Evolutionary conservation across 495 filamentous ascomycete genomes (phyloP).

Genomic region (Staphylotrichum tortipilum): DNA sequence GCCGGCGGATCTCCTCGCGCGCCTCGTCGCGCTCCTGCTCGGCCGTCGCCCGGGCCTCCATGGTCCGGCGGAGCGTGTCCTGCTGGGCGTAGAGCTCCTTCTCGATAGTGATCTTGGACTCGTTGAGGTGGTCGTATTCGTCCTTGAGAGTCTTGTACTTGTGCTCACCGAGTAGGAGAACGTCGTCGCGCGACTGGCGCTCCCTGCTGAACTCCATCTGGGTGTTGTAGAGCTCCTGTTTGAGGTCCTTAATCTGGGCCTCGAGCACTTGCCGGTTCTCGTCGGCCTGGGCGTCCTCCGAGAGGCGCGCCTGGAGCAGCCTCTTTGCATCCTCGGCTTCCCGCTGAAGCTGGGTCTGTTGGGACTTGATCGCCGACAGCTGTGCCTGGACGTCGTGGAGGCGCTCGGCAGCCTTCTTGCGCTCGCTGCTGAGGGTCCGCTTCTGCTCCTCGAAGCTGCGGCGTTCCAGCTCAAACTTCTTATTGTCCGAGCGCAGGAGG

Average conservation of each 20-base stretch:
- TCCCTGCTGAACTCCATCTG: conserved; percentile 87
- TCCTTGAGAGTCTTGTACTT: conserved; percentile 72
- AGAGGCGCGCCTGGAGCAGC: conserved; percentile 77
- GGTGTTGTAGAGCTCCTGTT: conserved; percentile 70
- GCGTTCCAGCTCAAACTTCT: conserved; percentile 69
- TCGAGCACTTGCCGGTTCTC: conserved; percentile 81
- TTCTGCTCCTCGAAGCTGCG: conserved; percentile 68
- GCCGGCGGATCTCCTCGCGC: conserved; percentile 70
- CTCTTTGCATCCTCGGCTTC: conserved; percentile 83
- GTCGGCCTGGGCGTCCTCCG: conserved; percentile 78
- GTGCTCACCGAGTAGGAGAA: conserved; percentile 84
- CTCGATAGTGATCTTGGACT: conserved; percentile 93
- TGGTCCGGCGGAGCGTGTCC: conserved; percentile 80
- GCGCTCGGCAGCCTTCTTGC: conserved; percentile 68
- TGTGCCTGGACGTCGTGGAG: conserved; percentile 82
- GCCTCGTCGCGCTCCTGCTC: conserved; percentile 86
- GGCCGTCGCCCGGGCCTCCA: conserved; percentile 65
- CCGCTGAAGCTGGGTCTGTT: conserved; percentile 72
- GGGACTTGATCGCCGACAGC: conserved; percentile 73
- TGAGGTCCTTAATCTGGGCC: conserved; percentile 78
- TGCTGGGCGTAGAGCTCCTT: conserved; percentile 98
- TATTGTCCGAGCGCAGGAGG: conserved; percentile 73
- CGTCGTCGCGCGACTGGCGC: conserved; percentile 91
- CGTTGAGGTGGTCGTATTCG: conserved; percentile 81
- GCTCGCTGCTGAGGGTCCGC: conserved; percentile 55